Conservation (phyloP, 106 monocot genomes). For the Dioscorea alata region DNA sequence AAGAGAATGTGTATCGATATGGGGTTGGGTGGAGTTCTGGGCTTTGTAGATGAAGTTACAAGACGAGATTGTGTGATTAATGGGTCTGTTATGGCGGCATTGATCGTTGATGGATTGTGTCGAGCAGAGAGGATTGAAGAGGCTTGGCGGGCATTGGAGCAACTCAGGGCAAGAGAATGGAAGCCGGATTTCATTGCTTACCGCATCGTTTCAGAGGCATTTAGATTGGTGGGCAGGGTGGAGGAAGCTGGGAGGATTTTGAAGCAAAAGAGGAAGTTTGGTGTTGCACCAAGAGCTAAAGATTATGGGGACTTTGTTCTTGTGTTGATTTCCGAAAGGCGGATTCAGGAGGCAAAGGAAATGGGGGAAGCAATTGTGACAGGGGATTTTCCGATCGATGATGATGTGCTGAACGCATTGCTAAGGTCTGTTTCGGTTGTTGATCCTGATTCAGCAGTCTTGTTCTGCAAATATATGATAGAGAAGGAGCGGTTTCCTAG, state of each 20-base stretch:
- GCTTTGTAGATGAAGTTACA: constrained; percentile 27
- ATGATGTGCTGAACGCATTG: constrained; percentile 57
- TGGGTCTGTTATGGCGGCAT: constrained; percentile 59
- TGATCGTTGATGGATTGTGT: constrained; percentile 68
- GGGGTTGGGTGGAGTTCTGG: constrained; percentile 25
- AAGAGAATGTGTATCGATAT: constrained; percentile 12
- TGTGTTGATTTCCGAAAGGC: constrained; percentile 44
- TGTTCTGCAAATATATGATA: constrained; percentile 60
- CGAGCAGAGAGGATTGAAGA: constrained; percentile 55
- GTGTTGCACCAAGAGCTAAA: constrained; percentile 69
- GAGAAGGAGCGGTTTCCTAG: constrained; percentile 42
- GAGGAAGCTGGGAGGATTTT: constrained; percentile 50
- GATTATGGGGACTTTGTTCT: constrained; percentile 68
- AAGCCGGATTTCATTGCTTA: constrained; percentile 93
- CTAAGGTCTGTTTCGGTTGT: constrained; percentile 48
- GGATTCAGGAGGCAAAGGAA: constrained; percentile 42
- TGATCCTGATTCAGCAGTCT: constrained; percentile 41
- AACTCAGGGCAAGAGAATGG: constrained; percentile 45
- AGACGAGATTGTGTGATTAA: constrained; percentile 19
- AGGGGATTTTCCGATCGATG: constrained; percentile 75
- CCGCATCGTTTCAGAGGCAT: constrained; percentile 68
- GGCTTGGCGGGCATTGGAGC: constrained; percentile 70
- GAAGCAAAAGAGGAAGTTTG: constrained; percentile 93
- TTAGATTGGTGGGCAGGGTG: constrained; percentile 30
- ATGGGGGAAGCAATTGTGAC: constrained; percentile 59